phyloP scores from a whole-genome alignment of 2,329 filamentous ascomycete species.

The Tolypocladium nubicola region DNA sequence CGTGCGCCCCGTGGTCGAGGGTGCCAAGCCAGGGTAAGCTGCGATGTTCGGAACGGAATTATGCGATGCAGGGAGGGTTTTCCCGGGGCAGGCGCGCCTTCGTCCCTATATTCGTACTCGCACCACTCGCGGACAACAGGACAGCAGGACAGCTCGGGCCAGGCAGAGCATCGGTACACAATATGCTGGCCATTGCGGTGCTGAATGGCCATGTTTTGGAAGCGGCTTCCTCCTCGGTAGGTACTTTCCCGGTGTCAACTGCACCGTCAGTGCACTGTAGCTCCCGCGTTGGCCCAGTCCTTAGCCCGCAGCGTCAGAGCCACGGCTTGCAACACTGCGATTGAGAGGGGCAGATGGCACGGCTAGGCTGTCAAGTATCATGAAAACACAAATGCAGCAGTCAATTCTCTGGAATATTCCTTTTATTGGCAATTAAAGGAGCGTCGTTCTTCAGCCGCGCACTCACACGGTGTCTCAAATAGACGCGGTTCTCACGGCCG shows the following conservation, averaged over 20 bases:
- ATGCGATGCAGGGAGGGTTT: background rate
- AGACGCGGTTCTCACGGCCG: too few species aligned
- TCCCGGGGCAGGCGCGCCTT: background rate
- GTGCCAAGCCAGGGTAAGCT: background rate
- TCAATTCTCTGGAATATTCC: background rate
- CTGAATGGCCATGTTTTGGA: background rate
- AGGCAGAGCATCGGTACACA: background rate
- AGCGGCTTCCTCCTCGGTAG: background rate
- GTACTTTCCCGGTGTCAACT: background rate
- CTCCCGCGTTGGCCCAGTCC: background rate
- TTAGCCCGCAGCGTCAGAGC: background rate
- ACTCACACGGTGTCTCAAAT: too few species aligned
- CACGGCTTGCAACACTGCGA: background rate
- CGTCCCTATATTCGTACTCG: background rate
- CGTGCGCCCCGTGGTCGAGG: conserved; percentile 1
- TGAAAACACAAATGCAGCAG: background rate
- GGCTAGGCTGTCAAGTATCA: background rate
- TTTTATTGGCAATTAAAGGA: background rate
- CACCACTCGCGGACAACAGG: background rate
- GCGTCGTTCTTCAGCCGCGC: too few species aligned
- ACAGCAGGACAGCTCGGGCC: background rate
- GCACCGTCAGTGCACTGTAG: background rate
- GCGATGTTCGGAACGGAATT: conserved; percentile 6
- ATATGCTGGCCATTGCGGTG: background rate
- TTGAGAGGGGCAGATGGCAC: background rate